Evolutionary conservation across 768 basidiomycete genomes (phyloP).

Genomic region (Daedalea quercina): DNA sequence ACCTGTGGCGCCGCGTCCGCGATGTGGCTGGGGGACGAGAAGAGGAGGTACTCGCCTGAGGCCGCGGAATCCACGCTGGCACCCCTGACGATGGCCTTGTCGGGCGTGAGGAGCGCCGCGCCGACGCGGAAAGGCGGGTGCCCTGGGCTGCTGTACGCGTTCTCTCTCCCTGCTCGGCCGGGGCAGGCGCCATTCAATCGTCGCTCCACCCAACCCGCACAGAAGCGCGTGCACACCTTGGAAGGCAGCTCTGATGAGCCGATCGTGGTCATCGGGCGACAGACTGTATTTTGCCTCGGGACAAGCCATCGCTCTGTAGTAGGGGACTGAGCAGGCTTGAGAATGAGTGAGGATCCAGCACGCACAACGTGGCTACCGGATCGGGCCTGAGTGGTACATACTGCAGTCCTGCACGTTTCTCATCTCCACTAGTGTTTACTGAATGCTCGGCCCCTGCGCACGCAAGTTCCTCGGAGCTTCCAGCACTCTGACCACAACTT

Average conservation of each 20-base stretch:
- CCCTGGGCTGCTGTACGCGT: constrained; percentile 54
- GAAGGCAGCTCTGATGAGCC: neutral
- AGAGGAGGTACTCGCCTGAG: constrained; percentile 47
- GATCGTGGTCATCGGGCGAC: neutral
- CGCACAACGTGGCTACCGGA: no score
- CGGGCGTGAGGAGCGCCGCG: constrained; percentile 65
- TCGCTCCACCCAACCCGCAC: neutral
- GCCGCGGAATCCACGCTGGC: constrained; percentile 92
- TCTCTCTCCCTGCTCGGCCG: constrained; percentile 45
- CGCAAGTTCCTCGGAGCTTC: no score
- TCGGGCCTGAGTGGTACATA: no score
- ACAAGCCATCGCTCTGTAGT: no score
- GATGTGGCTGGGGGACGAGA: neutral
- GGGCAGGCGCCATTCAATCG: neutral
- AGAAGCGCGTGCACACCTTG: neutral
- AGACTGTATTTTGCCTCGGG: no score
- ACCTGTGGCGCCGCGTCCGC: constrained; percentile 44
- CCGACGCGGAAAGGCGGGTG: constrained; percentile 95
- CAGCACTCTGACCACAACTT: no score
- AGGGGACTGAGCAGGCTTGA: no score
- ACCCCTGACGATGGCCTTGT: constrained; percentile 70
- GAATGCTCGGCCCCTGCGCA: no score
- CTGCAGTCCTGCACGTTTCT: no score
- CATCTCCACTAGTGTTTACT: no score
- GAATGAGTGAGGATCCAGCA: no score